Evolutionary conservation across 345 rosid genomes (phyloP).

Genomic region (Eucalyptus curtisii): DNA sequence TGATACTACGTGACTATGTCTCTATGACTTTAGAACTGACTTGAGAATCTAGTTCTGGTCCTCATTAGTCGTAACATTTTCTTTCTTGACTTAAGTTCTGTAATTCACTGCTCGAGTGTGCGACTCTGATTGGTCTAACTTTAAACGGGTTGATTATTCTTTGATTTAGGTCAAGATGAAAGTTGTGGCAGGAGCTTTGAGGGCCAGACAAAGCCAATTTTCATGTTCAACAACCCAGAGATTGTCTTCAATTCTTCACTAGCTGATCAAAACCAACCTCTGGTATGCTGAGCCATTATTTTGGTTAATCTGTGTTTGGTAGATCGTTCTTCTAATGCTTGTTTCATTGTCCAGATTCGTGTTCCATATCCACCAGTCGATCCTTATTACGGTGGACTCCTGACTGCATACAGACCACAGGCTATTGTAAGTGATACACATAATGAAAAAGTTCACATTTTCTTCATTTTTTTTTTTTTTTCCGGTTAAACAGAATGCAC

Average conservation of each 20-base stretch:
- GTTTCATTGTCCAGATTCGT: constrained; percentile 11
- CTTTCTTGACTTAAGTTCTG: neutral
- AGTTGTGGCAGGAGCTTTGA: constrained; percentile 8
- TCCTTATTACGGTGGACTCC: constrained; percentile 16
- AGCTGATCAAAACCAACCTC: constrained; percentile 5
- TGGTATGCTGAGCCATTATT: constrained; percentile 6
- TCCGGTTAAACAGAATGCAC: neutral
- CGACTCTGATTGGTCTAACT: neutral
- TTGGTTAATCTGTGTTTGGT: neutral
- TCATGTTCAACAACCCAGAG: constrained; percentile 10
- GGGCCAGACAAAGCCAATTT: constrained; percentile 21
- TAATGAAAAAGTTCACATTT: neutral
- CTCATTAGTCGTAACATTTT: neutral
- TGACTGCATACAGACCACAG: constrained; percentile 27
- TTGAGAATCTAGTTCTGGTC: neutral
- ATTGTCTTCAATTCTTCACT: constrained; percentile 1
- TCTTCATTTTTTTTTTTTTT: neutral
- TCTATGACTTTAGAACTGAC: neutral
- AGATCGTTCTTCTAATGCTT: neutral
- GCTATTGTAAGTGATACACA: constrained; percentile 21
- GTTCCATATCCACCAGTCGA: constrained; percentile 9
- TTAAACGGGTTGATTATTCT: neutral
- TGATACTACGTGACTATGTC: neutral
- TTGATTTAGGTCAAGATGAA: constrained; percentile 21
- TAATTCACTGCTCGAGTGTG: neutral